Percentiles rank a stretch among this genome's conserved stretches.
Conservation (phyloP, 805 yeast genomes). For the Candida bentonensis region DNA sequence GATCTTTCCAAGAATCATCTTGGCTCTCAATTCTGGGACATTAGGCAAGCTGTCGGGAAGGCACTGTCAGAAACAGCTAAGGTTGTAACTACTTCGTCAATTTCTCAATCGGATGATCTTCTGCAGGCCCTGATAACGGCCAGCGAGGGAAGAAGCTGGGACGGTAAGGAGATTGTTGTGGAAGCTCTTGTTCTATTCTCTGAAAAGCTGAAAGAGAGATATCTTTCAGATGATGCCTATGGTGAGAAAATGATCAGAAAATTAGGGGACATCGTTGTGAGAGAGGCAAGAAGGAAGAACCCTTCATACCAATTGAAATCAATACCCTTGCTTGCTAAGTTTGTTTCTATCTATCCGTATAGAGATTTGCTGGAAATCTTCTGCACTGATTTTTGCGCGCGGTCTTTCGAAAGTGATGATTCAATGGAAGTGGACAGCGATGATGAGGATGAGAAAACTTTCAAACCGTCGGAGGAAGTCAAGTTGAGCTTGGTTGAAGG, state of each 20-base stretch:
- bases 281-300: slow-evolving; percentile 57
- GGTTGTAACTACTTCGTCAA: slow-evolving; percentile 13
- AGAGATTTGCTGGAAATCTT: slow-evolving; percentile 22
- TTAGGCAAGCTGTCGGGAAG: slow-evolving; percentile 58
- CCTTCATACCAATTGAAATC: slow-evolving; percentile 46
- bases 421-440: slow-evolving; percentile 27
- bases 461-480: slow-evolving; percentile 8
- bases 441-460: slow-evolving; percentile 21
- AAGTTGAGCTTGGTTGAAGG: slow-evolving; percentile 8
- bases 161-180: slow-evolving; percentile 68
- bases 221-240: slow-evolving; percentile 15
- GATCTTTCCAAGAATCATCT: slow-evolving; percentile 36
- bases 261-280: slow-evolving; percentile 32
- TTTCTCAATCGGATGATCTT: slow-evolving; percentile 22
- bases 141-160: slow-evolving; percentile 69
- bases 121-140: slow-evolving; percentile 45
- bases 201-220: slow-evolving; percentile 27
- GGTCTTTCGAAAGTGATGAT: slow-evolving; percentile 26
- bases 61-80: slow-evolving; percentile 37
- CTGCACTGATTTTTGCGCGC: slow-evolving; percentile 16
- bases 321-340: slow-evolving; percentile 39
- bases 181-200: slow-evolving; percentile 53
- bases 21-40: slow-evolving; percentile 41
- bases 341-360: slow-evolving; percentile 26
- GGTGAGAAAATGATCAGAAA: slow-evolving; percentile 22